Evolutionary conservation across 352 stramenopile species (phyloP), one percentile per base, ranked within the genome.

Genomic region (Globisporangium ultimum): DNA sequence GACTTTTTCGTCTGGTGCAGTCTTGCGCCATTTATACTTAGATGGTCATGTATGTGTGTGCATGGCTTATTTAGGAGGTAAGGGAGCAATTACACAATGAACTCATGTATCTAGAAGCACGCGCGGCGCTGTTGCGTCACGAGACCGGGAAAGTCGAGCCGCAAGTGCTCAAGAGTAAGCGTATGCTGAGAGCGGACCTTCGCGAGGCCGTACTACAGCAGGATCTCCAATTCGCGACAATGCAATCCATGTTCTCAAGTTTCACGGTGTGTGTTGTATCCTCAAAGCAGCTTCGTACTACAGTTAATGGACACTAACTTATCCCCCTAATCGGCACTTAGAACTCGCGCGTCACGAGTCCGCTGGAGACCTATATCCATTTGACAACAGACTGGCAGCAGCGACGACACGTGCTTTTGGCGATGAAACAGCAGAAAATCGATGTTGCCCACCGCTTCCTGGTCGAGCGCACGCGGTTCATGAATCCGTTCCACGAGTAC

Each of bases 341-440:
- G 54, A 53, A 53, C 32, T 14, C 54, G 28, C 45, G 54, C 12
- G 43, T 32, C 8, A 40, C 22, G 18, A 60, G 54, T 53, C 55
- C 55, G 6, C 21, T 61, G 5, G 34, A 45, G 45, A 55, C 46
- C 13, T 55, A 21, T 46, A 63, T 63, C 17, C 57, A 57, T 11
- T 14, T 63, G 14, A 21, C 15, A 58, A 75, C 3, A 2, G 70
- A 79, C 53, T 61, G 60, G 48, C 24, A 24, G 0, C 59, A 72
- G 21, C 68, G 74, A n/a, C 71, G 65, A 46, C 55, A 43, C 21
- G 61, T 54, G 49, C 54, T 84, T 2, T 57, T 56, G 45, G 62
- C 61, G 0, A 46, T 84, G 47, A 57, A 68, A 55, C 52, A 56
- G 42, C 50, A 56, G 11, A 84, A 82, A 41, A 17, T 81, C 21